Percentiles rank a stretch among this genome's conserved stretches.
Evolutionary conservation across 495 filamentous ascomycete genomes (phyloP).

Genomic region (Lentithecium fluviatile): DNA sequence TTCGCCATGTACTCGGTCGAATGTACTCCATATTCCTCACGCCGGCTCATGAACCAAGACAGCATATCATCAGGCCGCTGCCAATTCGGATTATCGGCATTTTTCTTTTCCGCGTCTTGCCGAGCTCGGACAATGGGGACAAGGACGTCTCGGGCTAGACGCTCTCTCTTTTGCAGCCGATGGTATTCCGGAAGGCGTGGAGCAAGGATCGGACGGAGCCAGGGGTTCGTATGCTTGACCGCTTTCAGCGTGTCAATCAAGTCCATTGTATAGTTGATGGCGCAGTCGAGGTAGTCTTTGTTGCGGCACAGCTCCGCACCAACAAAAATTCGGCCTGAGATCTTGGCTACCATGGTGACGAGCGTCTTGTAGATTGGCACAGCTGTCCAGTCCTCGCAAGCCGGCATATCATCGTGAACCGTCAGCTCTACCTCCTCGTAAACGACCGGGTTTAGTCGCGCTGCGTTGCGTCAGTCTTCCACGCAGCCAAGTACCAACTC

Average conservation of each 20-base stretch:
- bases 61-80: slow-evolving; percentile 38
- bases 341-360: slow-evolving; percentile 23
- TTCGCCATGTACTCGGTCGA: slow-evolving; percentile 17
- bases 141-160: slow-evolving; percentile 9
- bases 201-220: slow-evolving; percentile 20
- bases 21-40: slow-evolving; percentile 6
- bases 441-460: slow-evolving; percentile 25
- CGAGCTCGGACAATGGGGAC: slow-evolving; percentile 33
- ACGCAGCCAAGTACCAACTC: background rate
- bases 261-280: slow-evolving; percentile 33
- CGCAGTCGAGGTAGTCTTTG: slow-evolving; percentile 23
- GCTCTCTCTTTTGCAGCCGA: slow-evolving; percentile 1
- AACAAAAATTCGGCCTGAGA: slow-evolving; percentile 30
- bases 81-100: slow-evolving; percentile 18
- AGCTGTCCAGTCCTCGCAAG: slow-evolving; percentile 28
- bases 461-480: slow-evolving; percentile 4
- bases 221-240: slow-evolving; percentile 23
- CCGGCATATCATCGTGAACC: slow-evolving; percentile 20
- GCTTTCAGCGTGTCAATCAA: slow-evolving; percentile 13
- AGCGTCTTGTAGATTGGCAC: slow-evolving; percentile 23
- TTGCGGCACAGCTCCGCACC: slow-evolving; percentile 27
- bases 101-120: slow-evolving; percentile 23
- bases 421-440: slow-evolving; percentile 23
- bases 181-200: slow-evolving; percentile 17
- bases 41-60: slow-evolving; percentile 39